These are phyloP conservation scores for Kalaharituber pfeilii DNA, from an alignment of 2,329 filamentous ascomycete genomes.

Conservation along the genomic window DNA sequence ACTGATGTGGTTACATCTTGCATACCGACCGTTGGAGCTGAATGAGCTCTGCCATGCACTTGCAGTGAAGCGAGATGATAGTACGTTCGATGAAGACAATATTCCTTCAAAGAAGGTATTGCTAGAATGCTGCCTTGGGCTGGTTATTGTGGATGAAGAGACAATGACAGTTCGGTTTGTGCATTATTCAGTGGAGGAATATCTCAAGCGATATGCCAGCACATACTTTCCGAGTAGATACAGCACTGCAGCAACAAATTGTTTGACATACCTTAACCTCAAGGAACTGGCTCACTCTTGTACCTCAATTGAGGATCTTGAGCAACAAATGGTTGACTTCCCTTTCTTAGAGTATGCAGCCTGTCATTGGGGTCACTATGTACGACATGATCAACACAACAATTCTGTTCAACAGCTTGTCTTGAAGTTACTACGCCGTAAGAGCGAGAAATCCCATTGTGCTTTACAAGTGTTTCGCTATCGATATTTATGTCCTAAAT, in stretches of 20 bases:
- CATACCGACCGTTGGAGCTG: neutral
- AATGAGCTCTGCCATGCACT: neutral
- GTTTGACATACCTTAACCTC: neutral
- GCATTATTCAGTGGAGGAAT: slow-evolving; percentile 11
- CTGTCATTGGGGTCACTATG: neutral
- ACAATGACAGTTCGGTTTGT: slow-evolving; percentile 9
- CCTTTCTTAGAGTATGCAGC: neutral
- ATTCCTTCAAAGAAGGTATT: neutral
- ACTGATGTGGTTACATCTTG: neutral
- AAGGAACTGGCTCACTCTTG: neutral
- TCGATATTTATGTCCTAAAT: too few species aligned
- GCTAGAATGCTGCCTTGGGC: slow-evolving; percentile 11
- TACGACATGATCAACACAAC: too few species aligned
- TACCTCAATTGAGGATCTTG: neutral
- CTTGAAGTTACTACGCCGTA: too few species aligned
- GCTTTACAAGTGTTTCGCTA: too few species aligned
- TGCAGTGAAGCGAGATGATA: neutral
- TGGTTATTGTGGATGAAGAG: slow-evolving; percentile 11
- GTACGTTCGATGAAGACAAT: neutral
- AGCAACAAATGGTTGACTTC: neutral
- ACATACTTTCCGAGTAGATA: neutral
- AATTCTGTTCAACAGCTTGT: too few species aligned
- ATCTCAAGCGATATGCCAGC: neutral
- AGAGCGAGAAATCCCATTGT: too few species aligned
- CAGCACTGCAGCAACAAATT: neutral